Conservation (phyloP, 2,329 filamentous ascomycete species). For the Claviceps digitariae region DNA sequence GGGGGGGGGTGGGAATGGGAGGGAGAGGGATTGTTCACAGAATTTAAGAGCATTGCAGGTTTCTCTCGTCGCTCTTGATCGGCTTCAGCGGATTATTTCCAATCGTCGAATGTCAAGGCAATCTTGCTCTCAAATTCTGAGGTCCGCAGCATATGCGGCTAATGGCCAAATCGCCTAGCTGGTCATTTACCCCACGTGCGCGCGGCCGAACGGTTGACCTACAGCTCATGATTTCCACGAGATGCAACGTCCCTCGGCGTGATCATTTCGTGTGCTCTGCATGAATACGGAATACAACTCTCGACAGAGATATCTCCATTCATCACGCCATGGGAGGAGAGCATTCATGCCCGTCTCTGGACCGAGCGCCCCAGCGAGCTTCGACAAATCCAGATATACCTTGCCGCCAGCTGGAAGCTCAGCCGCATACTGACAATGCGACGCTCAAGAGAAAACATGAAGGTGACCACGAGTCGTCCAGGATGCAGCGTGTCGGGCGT, state of each 20-base stretch:
- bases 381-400: background rate
- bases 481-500: background rate
- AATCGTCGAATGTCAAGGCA: no score
- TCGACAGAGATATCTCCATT: background rate
- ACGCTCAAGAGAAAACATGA: background rate
- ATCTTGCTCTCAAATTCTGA: no score
- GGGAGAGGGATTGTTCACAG: no score
- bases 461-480: background rate
- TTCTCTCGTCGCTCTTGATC: background rate
- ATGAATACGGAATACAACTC: background rate
- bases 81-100: no score
- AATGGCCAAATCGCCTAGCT: background rate
- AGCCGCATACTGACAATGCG: background rate
- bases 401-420: background rate
- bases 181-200: background rate
- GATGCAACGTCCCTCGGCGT: background rate
- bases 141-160: no score
- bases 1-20: background rate
- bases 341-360: no score
- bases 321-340: background rate
- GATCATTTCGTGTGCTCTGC: background rate
- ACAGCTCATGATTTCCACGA: background rate
- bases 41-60: no score
- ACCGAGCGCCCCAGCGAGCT: background rate
- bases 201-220: background rate